These are phyloP conservation scores for Azolla pinnata DNA, from an alignment of 75 land plant genomes.

Conservation along the genomic window DNA sequence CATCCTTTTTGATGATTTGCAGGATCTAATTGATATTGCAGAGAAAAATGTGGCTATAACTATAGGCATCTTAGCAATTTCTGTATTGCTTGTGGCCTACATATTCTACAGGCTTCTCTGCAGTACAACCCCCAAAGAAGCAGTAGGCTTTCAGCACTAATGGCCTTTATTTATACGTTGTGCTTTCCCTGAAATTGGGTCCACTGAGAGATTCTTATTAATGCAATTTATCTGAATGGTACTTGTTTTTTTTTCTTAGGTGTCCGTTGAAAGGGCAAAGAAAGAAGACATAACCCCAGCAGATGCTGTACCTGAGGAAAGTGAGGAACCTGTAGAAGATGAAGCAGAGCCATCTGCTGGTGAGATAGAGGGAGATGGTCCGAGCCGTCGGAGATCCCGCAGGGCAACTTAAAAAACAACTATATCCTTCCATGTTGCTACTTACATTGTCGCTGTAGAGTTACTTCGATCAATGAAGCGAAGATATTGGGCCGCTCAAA, in stretches of 20 bases:
- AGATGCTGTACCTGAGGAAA: not conserved
- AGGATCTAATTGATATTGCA: constrained; percentile 24
- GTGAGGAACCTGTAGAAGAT: not conserved
- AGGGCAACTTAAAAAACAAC: too few species aligned
- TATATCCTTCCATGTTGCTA: too few species aligned
- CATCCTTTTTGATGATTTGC: not conserved
- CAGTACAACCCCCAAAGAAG: constrained; percentile 10
- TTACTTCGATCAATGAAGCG: too few species aligned
- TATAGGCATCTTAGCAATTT: constrained; percentile 8
- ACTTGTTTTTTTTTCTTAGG: not conserved
- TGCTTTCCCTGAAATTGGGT: not conserved
- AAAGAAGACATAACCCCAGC: constrained; percentile 5
- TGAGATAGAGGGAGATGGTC: not conserved
- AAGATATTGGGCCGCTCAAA: too few species aligned
- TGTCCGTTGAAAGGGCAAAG: not conserved
- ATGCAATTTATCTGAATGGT: not conserved
- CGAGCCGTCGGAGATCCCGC: not conserved
- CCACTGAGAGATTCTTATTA: not conserved
- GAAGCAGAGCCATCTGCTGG: constrained; percentile 4
- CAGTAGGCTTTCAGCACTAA: not conserved
- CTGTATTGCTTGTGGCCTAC: constrained; percentile 7
- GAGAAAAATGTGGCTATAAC: constrained; percentile 21
- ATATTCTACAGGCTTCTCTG: constrained; percentile 22
- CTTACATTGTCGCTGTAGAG: too few species aligned
- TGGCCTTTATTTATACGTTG: not conserved